Evolutionary conservation across 805 yeast genomes (phyloP).

Genomic region (Ogataea ramenticola): DNA sequence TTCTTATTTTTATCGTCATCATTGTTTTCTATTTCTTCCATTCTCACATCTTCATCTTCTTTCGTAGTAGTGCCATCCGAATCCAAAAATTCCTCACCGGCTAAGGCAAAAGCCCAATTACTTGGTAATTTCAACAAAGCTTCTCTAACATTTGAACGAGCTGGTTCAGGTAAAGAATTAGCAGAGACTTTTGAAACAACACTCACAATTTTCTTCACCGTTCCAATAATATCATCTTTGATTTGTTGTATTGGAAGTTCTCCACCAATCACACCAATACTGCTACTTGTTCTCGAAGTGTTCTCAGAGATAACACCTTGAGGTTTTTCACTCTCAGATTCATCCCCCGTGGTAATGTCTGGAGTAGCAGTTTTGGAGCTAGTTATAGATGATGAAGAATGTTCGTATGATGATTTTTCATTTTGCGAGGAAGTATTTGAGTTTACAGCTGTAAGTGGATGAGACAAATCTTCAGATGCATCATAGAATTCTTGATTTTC

Average conservation of each 20-base stretch:
- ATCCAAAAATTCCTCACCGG: conserved; percentile 19
- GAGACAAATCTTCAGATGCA: conserved; percentile 3
- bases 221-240: conserved; percentile 77
- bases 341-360: not conserved
- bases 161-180: conserved; percentile 66
- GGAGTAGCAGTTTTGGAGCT: not conserved
- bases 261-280: not conserved
- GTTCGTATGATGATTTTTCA: conserved; percentile 6
- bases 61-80: conserved; percentile 5
- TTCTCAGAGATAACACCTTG: too few species aligned
- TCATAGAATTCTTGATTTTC: conserved; percentile 8
- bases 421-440: conserved; percentile 11
- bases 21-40: conserved; percentile 20
- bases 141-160: conserved; percentile 73
- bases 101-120: conserved; percentile 45
- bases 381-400: not conserved
- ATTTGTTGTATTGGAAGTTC: conserved; percentile 35
- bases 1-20: conserved; percentile 4
- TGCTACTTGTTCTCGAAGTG: not conserved
- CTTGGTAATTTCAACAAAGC: conserved; percentile 69
- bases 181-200: conserved; percentile 83
- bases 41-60: conserved; percentile 6
- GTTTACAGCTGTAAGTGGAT: conserved; percentile 13
- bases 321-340: not conserved
- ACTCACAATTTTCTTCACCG: conserved; percentile 81